Evolutionary conservation across 1,139 yeast genomes (phyloP), one percentile per base, ranked within the genome.

Genomic region (Taphrina wiesneri): DNA sequence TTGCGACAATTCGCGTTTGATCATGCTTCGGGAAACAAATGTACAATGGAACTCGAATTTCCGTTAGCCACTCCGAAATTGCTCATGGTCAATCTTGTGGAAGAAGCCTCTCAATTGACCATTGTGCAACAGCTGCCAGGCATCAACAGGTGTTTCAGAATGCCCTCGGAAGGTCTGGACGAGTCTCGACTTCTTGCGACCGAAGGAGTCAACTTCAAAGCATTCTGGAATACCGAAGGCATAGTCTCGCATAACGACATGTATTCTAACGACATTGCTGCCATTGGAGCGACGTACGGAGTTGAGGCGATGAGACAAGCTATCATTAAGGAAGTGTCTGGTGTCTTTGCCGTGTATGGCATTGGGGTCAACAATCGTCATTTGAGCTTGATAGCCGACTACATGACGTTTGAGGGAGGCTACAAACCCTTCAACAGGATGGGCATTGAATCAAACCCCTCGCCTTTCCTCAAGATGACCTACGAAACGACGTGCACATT

Each of bases 291-390:
- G 72, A 90, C 96, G 0, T 95, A 95, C 74, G 99, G 99, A 77
- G 99, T 93, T 66, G 99, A 95, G 79, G 99, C 99, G 53, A 99
- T 99, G 26, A 86, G 99, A 79, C 90, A 91, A 77, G 93, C 99
- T 46, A 90, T 95, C 80, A 98, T 92, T 49, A 88, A 90, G 73
- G 99, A 95, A 82, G 90, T 95, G 76, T 88, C 90, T 78, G 88
- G 90, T 73, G 99, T 95, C 74, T 95, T 95, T 85, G 90, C 90
- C 71, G 92, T 96, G 67, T 68, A 68, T 78, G 99, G 98, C 73
- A 95, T 95, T 76, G 81, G 92, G 70, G 99, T 95, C 70, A 89
- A 96, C 68, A 80, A 85, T 64, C 91, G 99, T 77, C 99, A 95
- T 80, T 85, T 95, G 80, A 98, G 93, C 75, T 84, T 95, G 76